Base-by-base conservation (phyloP, 1,139 yeast genomes). In the Pneumocystis carinii region DNA sequence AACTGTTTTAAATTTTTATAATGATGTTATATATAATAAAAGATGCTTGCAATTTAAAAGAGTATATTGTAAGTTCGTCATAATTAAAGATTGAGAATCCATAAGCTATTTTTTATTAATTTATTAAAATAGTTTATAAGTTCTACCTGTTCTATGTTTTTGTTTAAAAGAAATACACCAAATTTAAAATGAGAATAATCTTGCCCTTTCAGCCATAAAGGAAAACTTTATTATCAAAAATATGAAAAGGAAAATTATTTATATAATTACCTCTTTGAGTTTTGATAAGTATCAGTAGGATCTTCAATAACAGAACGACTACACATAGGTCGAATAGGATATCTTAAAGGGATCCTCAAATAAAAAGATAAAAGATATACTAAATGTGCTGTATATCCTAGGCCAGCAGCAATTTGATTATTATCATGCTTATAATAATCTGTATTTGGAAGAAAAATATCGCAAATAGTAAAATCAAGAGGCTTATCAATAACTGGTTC, bases 301-400 rank as follows among this genome's bases (percentile, higher is more conserved):
- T 82, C 85, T 59, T 75, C 70, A 37, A 82, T 76, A 66, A 77
- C 80, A 0, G 83, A 79, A 55, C 77, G 78, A 17, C 82, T 78
- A 2, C 85, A 84, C 64, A 75, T 74, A 14, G 79, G 78, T 60
- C 76, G 77, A 1, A 81, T 72, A 1, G 84, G 84, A 66, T 81
- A 82, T 61, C 83, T 73, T 61, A 82, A 70, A 1, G 83, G 79
- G 1, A 80, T 74, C 12, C 74, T 74, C 60, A 82, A 69, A 66
- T 81, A 79, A 41, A 70, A 70, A 0, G 83, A 75, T 3, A 82
- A 69, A 12, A 77, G 66, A 14, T 71, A 70, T 2, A 80, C 74
- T 4, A 82, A 70, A 48, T 80, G 81, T 8, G 80, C 74, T 1
- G 80, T 72, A 65, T 76, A 76, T 0, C 84, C 84, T 41, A 80